Evolutionary conservation across 108 stramenopile species (phyloP), one percentile per base, ranked within the genome.

Genomic region (Fistulifera pelliculosa): DNA sequence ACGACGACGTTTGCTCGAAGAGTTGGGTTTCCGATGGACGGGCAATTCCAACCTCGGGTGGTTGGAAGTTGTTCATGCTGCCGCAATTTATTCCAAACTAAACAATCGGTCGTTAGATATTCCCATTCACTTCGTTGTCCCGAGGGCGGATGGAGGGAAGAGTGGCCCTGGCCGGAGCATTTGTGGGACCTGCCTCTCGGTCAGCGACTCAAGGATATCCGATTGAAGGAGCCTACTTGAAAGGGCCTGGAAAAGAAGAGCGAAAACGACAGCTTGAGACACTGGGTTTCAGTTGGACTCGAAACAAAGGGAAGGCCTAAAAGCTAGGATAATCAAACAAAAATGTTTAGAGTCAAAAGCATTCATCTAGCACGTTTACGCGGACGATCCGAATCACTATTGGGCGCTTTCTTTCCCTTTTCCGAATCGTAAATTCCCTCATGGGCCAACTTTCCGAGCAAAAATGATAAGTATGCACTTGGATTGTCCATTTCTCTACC

Each of bases 131-230:
- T 91, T 85, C 58, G 68, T 68, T 1, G 82, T 86, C 0, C 83
- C 85, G 3, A 45, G 11, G 44, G 7, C 44, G 5, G 5, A 21
- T 45, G 52, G 63, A 44, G 77, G 23, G 64, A 71, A 16, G 70
- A 60, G 25, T 89, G 83, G 87, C 87, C 87, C 14, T 83, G 81
- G 81, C 86, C 86, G 13, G 80, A 90, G 47, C 68, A 76, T 47
- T 58, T 90, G 6, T 77, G 71, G 73, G 81, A 79, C 6, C 58
- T 90, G 21, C 81, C 79, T 19, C 70, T 90, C 0, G 88, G 88
- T 0, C 83, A 84, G 56, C 49, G 88, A 18, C 67, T 90, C 7
- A 82, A 80, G 49, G 83, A 85, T 50, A 68, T 90, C 49, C 76
- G 88, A 38, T 50, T 79, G 22, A 90, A 85, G 55, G 83, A 6